phyloP scores from a whole-genome alignment of 2,329 filamentous ascomycete genomes.

The Dryadomyces sulphureus region DNA sequence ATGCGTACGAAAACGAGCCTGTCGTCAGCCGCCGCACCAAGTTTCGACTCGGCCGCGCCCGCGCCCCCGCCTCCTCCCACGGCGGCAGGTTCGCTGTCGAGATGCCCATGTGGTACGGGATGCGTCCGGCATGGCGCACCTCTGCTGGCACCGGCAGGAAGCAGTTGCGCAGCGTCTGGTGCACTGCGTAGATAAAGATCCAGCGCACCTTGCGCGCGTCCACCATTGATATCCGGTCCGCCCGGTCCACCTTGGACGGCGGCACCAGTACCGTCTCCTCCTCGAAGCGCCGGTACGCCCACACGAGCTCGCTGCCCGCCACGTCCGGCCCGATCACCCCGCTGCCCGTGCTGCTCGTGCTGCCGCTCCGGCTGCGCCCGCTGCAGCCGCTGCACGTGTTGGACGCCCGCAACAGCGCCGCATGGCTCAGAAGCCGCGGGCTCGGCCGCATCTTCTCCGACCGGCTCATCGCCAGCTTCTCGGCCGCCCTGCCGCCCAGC shows the following conservation, averaged over 20 bases:
- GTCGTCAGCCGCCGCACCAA: background rate
- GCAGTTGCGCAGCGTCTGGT: conserved; percentile 56
- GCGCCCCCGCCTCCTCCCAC: conserved; percentile 22
- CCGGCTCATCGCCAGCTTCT: conserved; percentile 6
- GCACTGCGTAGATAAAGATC: conserved; percentile 58
- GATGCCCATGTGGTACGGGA: conserved; percentile 41
- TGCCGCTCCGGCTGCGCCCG: too few species aligned
- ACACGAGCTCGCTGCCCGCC: conserved; percentile 37
- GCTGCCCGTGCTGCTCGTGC: background rate
- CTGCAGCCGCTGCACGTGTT: conserved; percentile 24
- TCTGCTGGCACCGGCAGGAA: conserved; percentile 42
- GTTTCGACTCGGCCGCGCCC: background rate
- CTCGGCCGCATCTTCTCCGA: conserved; percentile 29
- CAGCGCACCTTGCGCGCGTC: conserved; percentile 67
- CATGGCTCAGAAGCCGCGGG: conserved; percentile 32
- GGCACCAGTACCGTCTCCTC: conserved; percentile 35
- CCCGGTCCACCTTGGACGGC: conserved; percentile 37
- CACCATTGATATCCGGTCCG: conserved; percentile 39
- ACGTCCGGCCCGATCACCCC: background rate
- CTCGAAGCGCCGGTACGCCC: conserved; percentile 57
- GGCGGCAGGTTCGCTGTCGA: conserved; percentile 27
- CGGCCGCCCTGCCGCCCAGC: conserved; percentile 19
- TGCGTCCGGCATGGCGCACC: conserved; percentile 38
- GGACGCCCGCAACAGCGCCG: conserved; percentile 35
- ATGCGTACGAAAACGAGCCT: background rate